Conservation (phyloP, 139 green algal genomes). For the Micractinium sp. region DNA sequence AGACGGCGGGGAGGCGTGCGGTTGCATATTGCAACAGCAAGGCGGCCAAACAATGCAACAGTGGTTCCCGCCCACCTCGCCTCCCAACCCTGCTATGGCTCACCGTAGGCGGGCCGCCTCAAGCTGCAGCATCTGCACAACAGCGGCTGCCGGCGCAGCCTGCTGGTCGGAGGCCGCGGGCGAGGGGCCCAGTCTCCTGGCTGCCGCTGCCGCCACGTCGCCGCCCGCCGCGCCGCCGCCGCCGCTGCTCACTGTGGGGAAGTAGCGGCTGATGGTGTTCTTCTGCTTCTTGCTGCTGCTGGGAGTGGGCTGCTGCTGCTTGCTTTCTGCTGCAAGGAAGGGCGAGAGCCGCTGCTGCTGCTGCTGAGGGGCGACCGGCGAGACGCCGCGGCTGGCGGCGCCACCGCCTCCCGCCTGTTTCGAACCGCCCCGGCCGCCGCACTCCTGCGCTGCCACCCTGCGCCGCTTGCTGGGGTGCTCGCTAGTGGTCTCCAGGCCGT, state of each 20-base stretch:
- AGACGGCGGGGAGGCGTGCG: background rate
- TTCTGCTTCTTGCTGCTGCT: constrained; percentile 42
- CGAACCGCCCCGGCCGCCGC: background rate
- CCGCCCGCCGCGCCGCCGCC: constrained; percentile 3
- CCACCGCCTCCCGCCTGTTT: background rate
- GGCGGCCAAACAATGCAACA: background rate
- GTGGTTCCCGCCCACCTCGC: background rate
- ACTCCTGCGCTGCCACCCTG: background rate
- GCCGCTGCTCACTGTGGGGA: constrained; percentile 6
- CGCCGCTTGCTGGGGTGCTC: constrained; percentile 30
- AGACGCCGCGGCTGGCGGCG: background rate
- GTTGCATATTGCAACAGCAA: background rate
- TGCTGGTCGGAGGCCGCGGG: constrained; percentile 15
- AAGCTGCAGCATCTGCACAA: background rate
- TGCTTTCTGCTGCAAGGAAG: constrained; percentile 17
- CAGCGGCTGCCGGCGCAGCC: background rate
- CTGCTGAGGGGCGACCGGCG: background rate
- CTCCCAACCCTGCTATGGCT: background rate
- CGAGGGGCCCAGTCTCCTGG: background rate
- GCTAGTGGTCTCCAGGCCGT: constrained; percentile 14
- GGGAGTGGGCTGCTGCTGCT: constrained; percentile 23
- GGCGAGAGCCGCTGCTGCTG: constrained; percentile 19
- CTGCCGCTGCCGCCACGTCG: background rate
- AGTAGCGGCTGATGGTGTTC: constrained; percentile 49
- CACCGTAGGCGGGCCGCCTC: constrained; percentile 28